Evolutionary conservation across 805 yeast species (phyloP).

Genomic region (Candida koratica): DNA sequence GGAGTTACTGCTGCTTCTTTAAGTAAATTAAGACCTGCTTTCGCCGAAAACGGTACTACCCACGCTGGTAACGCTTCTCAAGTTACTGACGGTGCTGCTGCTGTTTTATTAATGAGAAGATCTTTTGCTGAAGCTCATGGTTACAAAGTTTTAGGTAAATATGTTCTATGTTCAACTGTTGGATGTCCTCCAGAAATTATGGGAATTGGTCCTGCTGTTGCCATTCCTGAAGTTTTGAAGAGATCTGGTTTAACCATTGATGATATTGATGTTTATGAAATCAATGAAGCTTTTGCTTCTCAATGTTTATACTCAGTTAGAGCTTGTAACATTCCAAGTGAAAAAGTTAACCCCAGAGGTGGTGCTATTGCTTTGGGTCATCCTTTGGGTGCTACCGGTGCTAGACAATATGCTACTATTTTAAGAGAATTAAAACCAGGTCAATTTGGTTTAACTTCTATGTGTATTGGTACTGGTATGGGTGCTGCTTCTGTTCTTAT

Average conservation of each 20-base stretch:
- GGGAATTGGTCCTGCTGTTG: conserved; percentile 98
- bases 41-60: conserved; percentile 76
- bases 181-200: conserved; percentile 97
- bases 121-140: conserved; percentile 74
- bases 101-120: conserved; percentile 78
- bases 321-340: conserved; percentile 59
- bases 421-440: conserved; percentile 75
- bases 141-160: conserved; percentile 74
- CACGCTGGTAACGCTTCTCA: conserved; percentile 98
- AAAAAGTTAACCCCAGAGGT: conserved; percentile 77
- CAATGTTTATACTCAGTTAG: conserved; percentile 79
- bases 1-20: conserved; percentile 79
- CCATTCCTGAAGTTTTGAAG: conserved; percentile 79
- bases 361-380: conserved; percentile 97
- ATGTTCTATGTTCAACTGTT: conserved; percentile 69
- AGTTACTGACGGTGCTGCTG: conserved; percentile 94
- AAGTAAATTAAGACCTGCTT: conserved; percentile 79
- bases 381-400: conserved; percentile 66
- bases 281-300: conserved; percentile 96
- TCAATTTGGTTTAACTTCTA: conserved; percentile 85
- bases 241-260: conserved; percentile 54
- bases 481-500: conserved; percentile 91
- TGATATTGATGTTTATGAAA: conserved; percentile 76
- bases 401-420: conserved; percentile 88
- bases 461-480: conserved; percentile 99